Conservation (phyloP, 2,329 filamentous ascomycete genomes). For the Ophidiomyces ophidiicola region DNA sequence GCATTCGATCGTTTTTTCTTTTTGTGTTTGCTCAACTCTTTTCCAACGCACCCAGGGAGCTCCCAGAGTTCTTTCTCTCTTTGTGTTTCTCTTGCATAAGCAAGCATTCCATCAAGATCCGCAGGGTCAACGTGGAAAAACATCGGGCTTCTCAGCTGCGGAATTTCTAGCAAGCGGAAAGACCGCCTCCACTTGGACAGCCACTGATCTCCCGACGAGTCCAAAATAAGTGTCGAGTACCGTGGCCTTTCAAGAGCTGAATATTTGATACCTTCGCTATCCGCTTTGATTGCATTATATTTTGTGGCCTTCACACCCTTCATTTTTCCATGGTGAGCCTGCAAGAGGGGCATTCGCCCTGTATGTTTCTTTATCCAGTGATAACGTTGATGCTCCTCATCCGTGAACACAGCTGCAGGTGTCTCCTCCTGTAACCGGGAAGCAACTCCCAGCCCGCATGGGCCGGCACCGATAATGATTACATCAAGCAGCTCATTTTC, state of each 20-base stretch:
- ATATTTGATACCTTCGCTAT: conserved; percentile 2
- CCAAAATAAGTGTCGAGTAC: conserved; percentile 50
- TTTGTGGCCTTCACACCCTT: conserved; percentile 22
- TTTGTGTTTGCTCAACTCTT: conserved; percentile 66
- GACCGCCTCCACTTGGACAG: conserved; percentile 58
- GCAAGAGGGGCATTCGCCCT: conserved; percentile 43
- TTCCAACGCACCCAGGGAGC: conserved; percentile 62
- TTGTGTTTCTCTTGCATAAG: conserved; percentile 51
- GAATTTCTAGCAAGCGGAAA: conserved; percentile 57
- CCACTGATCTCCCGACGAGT: conserved; percentile 52
- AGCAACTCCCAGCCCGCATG: conserved; percentile 61
- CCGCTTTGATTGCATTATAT: conserved; percentile 16
- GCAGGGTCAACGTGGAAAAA: conserved; percentile 70
- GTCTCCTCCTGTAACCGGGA: conserved; percentile 59
- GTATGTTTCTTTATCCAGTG: conserved; percentile 61
- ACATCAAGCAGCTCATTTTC: conserved; percentile 41
- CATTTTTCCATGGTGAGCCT: conserved; percentile 21
- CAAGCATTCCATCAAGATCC: conserved; percentile 61
- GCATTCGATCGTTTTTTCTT: conserved; percentile 49
- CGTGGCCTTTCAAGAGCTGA: conserved; percentile 17
- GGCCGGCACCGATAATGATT: conserved; percentile 61
- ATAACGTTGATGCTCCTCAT: conserved; percentile 71
- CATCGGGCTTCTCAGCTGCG: conserved; percentile 64
- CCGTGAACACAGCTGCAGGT: conserved; percentile 68
- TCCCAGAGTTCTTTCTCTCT: conserved; percentile 55